Evolutionary conservation across 306 rosid species (phyloP), one percentile per base, ranked within the genome.

Genomic region (Cyclanthera cordifolia): DNA sequence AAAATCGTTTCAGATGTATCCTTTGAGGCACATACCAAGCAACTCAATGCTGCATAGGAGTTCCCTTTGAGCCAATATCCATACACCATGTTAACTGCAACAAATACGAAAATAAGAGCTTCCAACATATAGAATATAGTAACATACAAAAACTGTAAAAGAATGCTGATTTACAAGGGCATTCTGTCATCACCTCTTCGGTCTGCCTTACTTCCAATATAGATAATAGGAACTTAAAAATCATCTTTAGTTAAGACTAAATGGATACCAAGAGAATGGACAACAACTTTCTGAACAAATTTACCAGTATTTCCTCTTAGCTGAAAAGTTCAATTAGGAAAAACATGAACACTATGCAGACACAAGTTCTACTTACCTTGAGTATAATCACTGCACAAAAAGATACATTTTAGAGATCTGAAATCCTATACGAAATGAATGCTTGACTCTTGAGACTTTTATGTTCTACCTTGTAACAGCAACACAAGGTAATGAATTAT

Each of bases 1-100:
- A 21, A 41, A 58, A 63, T n/a, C n/a, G 6, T 15, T 12, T 21
- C 5, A 19, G 8, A 17, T 63, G 24, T 73, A 57, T 67, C 49
- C 55, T 52, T 59, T 7, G 56, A 57, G 46, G 49, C 59, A 55
- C 83, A 32, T 84, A 89, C 96, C 95, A 89, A 77, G 73, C 83
- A 78, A 76, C 90, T 85, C 71, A 92, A 41, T 61, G 98, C 90
- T 45, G 87, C 83, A 78, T 87, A 89, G 74, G 73, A 82, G 52
- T 74, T 76, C 73, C 85, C 93, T 78, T 85, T 79, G 27, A 89
- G 75, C 98, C 89, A 92, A 76, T 73, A 83, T 73, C 90, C 98
- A 83, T 87, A 89, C 43, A 88, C 93, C 85, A 92, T 75, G 77
- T 92, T 92, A 53, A 92, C 98, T 92, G 76, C 83, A 82, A 85